Conservation (phyloP, 129 eudicot genomes). For the Apium graveolens region DNA sequence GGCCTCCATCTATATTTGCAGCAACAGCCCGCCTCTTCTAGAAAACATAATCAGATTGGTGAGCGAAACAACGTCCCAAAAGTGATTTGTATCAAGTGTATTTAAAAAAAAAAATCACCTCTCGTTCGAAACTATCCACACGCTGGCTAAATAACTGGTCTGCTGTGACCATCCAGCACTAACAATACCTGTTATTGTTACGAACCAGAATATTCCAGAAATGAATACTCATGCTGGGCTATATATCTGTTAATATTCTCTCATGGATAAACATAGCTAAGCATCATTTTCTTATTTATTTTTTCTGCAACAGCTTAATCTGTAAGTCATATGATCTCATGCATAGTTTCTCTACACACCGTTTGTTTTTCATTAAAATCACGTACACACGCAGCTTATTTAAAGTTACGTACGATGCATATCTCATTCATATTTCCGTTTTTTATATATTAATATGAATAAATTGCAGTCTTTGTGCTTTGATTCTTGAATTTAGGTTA, state of each 20-base stretch:
- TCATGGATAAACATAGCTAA: background rate
- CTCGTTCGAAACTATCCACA: too few species aligned
- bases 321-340: background rate
- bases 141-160: too few species aligned
- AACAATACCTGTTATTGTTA: too few species aligned
- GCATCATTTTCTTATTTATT: background rate
- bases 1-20: background rate
- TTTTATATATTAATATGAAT: constrained; percentile 5
- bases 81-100: too few species aligned
- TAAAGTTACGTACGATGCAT: too few species aligned
- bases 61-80: background rate
- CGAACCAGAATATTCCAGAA: background rate
- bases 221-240: background rate
- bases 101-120: too few species aligned
- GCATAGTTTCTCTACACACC: too few species aligned
- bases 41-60: background rate
- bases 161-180: too few species aligned
- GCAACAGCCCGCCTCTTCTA: background rate
- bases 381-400: too few species aligned
- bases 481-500: background rate
- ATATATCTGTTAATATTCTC: background rate
- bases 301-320: background rate
- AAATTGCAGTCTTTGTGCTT: background rate
- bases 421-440: too few species aligned
- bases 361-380: too few species aligned